phyloP scores from a whole-genome alignment of 352 stramenopile species.

The Globisporangium paddicum region DNA sequence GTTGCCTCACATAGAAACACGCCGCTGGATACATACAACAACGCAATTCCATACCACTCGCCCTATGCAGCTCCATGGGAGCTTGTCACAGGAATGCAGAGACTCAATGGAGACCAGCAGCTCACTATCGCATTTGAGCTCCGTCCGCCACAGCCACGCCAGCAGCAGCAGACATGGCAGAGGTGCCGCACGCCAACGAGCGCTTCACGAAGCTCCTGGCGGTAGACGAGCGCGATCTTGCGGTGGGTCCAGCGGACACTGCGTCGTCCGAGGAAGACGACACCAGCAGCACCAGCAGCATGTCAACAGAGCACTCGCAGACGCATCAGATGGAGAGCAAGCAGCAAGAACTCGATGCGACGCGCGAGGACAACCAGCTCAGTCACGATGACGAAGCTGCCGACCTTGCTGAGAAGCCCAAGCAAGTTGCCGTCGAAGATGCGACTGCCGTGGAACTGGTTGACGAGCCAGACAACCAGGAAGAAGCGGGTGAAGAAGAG shows the following conservation, averaged over 20 bases:
- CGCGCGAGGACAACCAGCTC: background rate
- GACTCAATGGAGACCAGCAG: background rate
- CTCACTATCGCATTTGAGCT: constrained; percentile 6
- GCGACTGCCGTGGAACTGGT: background rate
- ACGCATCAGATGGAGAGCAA: background rate
- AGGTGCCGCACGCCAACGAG: background rate
- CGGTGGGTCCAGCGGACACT: background rate
- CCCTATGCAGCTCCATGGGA: too few species aligned
- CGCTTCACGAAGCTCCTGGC: background rate
- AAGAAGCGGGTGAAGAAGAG: background rate
- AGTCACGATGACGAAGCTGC: background rate
- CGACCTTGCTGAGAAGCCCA: background rate
- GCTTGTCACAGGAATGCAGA: background rate
- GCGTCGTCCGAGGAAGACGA: constrained; percentile 9
- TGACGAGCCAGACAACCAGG: background rate
- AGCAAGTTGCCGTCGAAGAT: background rate
- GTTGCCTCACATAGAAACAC: too few species aligned
- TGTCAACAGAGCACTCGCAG: background rate
- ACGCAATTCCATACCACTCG: background rate
- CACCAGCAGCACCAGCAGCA: background rate
- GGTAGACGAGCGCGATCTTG: background rate
- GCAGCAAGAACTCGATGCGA: background rate
- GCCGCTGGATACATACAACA: background rate
- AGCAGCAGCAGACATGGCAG: background rate
- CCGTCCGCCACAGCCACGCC: background rate